Evolutionary conservation across 2,329 filamentous ascomycete genomes (phyloP).

Genomic region (Fusarium sp.): DNA sequence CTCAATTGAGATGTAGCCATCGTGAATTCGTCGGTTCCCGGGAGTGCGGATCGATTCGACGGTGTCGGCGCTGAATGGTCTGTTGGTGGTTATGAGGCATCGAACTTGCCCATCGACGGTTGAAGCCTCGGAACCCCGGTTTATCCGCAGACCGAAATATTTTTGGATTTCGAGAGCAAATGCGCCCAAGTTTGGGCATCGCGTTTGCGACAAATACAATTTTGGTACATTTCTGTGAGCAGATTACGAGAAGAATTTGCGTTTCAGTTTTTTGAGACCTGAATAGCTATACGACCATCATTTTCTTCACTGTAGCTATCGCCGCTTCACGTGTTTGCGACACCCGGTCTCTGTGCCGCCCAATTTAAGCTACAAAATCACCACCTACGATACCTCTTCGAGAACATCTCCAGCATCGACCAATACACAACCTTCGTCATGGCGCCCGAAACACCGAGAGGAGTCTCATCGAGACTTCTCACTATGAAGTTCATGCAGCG

Average conservation of each 20-base stretch:
- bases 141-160: constrained; percentile 45
- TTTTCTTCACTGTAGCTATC: background rate
- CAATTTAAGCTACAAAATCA: constrained; percentile 2
- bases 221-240: background rate
- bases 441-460: constrained; percentile 68
- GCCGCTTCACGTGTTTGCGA: constrained; percentile 9
- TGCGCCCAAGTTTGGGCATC: constrained; percentile 14
- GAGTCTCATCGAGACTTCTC: constrained; percentile 87
- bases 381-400: constrained; percentile 8
- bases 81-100: constrained; percentile 44
- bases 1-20: constrained; percentile 63
- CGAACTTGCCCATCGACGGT: constrained; percentile 30
- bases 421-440: constrained; percentile 47
- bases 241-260: background rate
- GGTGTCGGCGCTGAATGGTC: constrained; percentile 39
- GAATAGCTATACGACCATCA: background rate
- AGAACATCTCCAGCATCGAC: background rate
- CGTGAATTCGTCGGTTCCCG: constrained; percentile 39
- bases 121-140: constrained; percentile 29
- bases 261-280: background rate
- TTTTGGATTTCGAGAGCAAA: constrained; percentile 28
- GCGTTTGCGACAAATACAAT: background rate
- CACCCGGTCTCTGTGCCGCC: background rate
- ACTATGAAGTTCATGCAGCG: constrained; percentile 99
- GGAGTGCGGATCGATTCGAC: constrained; percentile 48